phyloP scores from a whole-genome alignment of 1,284 basidiomycete genomes.

The Puccinia polysora region DNA sequence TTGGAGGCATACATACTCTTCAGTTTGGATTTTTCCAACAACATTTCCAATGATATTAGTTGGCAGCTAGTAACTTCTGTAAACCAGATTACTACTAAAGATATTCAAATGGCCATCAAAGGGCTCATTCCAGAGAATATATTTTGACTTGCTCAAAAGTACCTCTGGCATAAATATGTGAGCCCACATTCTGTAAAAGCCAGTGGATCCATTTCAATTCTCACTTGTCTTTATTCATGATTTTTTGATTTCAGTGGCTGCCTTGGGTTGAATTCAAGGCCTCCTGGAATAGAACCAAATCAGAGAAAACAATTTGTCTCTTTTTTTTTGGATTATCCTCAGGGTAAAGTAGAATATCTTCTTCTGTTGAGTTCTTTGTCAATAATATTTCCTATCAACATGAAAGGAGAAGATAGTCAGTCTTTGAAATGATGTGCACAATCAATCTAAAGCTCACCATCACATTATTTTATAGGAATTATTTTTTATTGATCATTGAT shows the following conservation, averaged over 20 bases:
- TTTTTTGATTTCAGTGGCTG: slow-evolving; percentile 68
- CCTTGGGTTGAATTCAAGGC: slow-evolving; percentile 79
- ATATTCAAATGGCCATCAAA: slow-evolving; percentile 89
- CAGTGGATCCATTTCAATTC: slow-evolving; percentile 45
- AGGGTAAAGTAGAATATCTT: too few species aligned
- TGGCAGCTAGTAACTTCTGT: slow-evolving; percentile 88
- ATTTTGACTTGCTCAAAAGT: slow-evolving; percentile 88
- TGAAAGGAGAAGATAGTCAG: too few species aligned
- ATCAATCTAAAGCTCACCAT: too few species aligned
- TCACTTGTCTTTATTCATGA: background rate
- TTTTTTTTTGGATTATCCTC: too few species aligned
- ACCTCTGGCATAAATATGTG: slow-evolving; percentile 91
- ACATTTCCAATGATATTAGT: slow-evolving; percentile 96
- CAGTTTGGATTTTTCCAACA: slow-evolving; percentile 86
- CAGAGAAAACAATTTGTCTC: slow-evolving; percentile 52
- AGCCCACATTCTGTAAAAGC: slow-evolving; percentile 54
- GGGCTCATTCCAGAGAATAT: slow-evolving; percentile 81
- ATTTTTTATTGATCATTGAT: too few species aligned
- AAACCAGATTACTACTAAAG: slow-evolving; percentile 77
- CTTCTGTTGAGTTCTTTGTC: too few species aligned
- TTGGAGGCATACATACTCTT: slow-evolving; percentile 90
- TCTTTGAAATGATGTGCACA: too few species aligned
- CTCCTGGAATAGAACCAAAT: slow-evolving; percentile 58
- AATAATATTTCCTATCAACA: too few species aligned
- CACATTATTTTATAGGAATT: too few species aligned